phyloP scores from a whole-genome alignment of 2,329 filamentous ascomycete species.

The Alternaria longipes region DNA sequence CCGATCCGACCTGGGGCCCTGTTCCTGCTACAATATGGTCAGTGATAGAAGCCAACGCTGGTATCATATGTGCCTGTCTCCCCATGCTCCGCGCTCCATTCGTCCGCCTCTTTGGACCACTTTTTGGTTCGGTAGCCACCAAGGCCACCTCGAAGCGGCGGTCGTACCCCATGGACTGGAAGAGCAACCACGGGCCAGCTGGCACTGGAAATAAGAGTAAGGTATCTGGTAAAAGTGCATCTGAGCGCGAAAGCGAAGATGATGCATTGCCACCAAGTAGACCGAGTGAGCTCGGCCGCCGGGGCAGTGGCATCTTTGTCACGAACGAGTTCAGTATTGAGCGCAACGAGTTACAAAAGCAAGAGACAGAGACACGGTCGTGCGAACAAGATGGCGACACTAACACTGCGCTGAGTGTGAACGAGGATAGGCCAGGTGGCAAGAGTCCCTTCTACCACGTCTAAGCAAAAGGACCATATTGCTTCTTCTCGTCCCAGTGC shows the following conservation, averaged over 20 bases:
- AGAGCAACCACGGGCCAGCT: constrained; percentile 12
- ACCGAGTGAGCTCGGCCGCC: constrained; percentile 10
- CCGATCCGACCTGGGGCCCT: constrained; percentile 36
- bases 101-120: constrained; percentile 29
- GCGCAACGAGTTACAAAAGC: constrained; percentile 17
- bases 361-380: constrained; percentile 13
- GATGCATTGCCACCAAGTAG: constrained; percentile 3
- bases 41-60: constrained; percentile 37
- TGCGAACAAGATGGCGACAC: constrained; percentile 16
- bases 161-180: constrained; percentile 25
- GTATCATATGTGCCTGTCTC: constrained; percentile 34
- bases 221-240: constrained; percentile 14
- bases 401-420: constrained; percentile 16
- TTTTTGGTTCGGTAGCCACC: constrained; percentile 22
- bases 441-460: constrained; percentile 27
- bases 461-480: constrained; percentile 5
- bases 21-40: constrained; percentile 36
- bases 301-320: constrained; percentile 28
- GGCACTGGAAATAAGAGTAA: constrained; percentile 17
- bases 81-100: constrained; percentile 38
- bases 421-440: constrained; percentile 22
- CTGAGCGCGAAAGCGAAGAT: constrained; percentile 31
- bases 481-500: not conserved
- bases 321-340: constrained; percentile 34
- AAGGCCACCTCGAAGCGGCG: constrained; percentile 19